Conservation (phyloP, 176 grass and related monocot species). For the Carex kokanica region DNA sequence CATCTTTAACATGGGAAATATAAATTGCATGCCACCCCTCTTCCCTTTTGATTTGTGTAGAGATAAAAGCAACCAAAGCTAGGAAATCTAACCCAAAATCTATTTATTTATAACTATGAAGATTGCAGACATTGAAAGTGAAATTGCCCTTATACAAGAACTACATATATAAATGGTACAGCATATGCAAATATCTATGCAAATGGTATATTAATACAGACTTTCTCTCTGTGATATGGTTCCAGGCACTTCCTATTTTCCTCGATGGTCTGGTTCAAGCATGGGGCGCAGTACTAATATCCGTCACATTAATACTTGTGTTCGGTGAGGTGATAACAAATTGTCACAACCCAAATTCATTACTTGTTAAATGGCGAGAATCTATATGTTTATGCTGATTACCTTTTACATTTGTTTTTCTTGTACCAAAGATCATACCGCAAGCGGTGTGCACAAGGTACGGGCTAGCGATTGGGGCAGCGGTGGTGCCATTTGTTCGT, state of each 20-base stretch:
- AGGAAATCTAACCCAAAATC: background rate
- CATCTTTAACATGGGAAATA: background rate
- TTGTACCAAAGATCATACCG: slow-evolving; percentile 61
- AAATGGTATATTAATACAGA: background rate
- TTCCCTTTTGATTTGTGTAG: background rate
- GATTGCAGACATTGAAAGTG: background rate
- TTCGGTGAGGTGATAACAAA: slow-evolving; percentile 59
- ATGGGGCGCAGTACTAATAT: slow-evolving; percentile 76
- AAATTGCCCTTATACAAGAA: slow-evolving; percentile 3
- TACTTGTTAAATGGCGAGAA: background rate
- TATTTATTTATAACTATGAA: background rate
- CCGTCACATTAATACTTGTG: slow-evolving; percentile 62
- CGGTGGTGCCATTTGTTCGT: slow-evolving; percentile 64
- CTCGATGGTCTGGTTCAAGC: slow-evolving; percentile 81
- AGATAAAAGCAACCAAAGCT: background rate
- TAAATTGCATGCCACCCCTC: background rate
- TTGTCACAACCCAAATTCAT: background rate
- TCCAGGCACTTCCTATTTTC: slow-evolving; percentile 73
- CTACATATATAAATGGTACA: background rate
- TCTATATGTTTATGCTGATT: background rate
- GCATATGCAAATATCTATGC: background rate
- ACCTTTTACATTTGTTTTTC: background rate
- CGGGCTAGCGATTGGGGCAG: slow-evolving; percentile 70
- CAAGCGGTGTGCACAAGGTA: slow-evolving; percentile 67
- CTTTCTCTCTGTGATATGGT: background rate